phyloP scores from a whole-genome alignment of 2,329 filamentous ascomycete genomes.

The Cladosporium sphaerospermum region DNA sequence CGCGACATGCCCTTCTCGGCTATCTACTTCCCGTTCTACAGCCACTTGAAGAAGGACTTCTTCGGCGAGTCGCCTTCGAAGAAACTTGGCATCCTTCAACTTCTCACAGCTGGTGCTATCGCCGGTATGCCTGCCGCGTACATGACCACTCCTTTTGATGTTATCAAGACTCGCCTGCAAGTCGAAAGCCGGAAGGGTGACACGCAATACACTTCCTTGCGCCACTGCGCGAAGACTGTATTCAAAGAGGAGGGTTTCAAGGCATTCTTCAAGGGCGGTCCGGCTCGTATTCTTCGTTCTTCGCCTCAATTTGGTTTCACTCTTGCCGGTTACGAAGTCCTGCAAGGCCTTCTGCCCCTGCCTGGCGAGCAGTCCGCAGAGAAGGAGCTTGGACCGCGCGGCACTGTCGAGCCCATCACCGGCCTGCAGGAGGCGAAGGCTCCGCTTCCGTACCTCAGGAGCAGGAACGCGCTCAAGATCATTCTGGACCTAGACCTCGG shows the following conservation, averaged over 20 bases:
- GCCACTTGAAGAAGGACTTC: conserved; percentile 85
- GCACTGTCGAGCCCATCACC: conserved; percentile 57
- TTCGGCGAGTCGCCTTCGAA: conserved; percentile 86
- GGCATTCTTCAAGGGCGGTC: conserved; percentile 98
- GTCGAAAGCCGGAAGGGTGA: conserved; percentile 97
- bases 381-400: conserved; percentile 43
- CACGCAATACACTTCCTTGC: conserved; percentile 74
- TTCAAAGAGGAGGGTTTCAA: conserved; percentile 86
- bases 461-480: conserved; percentile 88
- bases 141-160: conserved; percentile 93
- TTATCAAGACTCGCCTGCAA: conserved; percentile 97
- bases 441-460: conserved; percentile 61
- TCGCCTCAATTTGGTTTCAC: conserved; percentile 98
- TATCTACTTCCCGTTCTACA: conserved; percentile 98
- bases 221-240: conserved; percentile 79
- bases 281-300: conserved; percentile 87
- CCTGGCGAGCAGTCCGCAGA: conserved; percentile 55
- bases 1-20: conserved; percentile 97
- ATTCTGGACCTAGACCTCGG: conserved; percentile 91
- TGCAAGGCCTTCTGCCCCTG: conserved; percentile 75
- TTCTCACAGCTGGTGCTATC: conserved; percentile 90
- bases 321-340: conserved; percentile 85
- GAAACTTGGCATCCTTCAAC: conserved; percentile 82
- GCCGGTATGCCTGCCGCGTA: conserved; percentile 58
- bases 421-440: conserved; percentile 58